phyloP scores from a whole-genome alignment of 768 basidiomycete species.

The Pleurotus citrinopileatus region DNA sequence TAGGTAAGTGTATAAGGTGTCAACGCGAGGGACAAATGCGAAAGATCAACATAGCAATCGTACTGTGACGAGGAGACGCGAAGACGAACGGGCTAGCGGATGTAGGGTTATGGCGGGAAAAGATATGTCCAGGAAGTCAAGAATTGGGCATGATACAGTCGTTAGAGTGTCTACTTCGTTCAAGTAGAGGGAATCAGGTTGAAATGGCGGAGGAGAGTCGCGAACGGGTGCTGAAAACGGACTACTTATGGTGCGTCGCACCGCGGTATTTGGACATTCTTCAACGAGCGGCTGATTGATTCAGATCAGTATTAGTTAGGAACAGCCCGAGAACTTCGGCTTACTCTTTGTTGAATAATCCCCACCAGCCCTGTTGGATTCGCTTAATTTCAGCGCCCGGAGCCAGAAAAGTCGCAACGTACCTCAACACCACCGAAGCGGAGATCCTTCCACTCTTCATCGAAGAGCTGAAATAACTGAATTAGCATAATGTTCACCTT shows the following conservation, averaged over 20 bases:
- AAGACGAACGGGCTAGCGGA: too few species aligned
- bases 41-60: neutral
- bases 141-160: neutral
- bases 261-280: slow-evolving; percentile 71
- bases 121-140: neutral
- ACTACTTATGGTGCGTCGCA: too few species aligned
- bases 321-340: too few species aligned
- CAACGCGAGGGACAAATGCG: neutral
- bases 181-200: too few species aligned
- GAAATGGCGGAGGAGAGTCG: too few species aligned
- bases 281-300: slow-evolving; percentile 53
- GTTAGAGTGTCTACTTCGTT: too few species aligned
- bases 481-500: neutral
- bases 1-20: neutral
- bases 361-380: slow-evolving; percentile 41
- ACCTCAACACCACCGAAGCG: slow-evolving; percentile 78
- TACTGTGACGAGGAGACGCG: neutral
- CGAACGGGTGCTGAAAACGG: too few species aligned
- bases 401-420: neutral
- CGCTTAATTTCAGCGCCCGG: neutral
- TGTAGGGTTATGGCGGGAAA: neutral
- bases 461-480: slow-evolving; percentile 52
- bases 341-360: slow-evolving; percentile 41
- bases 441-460: slow-evolving; percentile 78
- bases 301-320: too few species aligned